phyloP scores from a whole-genome alignment of 169 alveolate species.

The Sarcocystis neurona region DNA sequence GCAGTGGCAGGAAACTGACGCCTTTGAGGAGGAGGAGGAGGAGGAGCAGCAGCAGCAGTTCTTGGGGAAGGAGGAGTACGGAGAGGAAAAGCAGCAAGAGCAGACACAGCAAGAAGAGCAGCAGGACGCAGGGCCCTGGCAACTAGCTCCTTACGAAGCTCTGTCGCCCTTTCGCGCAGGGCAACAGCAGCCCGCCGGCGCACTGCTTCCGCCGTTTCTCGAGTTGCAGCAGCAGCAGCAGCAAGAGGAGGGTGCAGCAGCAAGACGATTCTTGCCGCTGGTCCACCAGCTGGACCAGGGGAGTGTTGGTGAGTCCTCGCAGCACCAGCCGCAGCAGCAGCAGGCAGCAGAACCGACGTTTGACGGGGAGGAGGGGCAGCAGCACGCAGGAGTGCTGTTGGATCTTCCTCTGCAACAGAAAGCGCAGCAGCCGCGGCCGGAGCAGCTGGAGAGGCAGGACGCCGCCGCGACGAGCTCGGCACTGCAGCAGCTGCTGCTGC shows the following conservation, averaged over 20 bases:
- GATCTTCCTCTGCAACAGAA: background rate
- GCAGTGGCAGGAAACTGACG: constrained; percentile 7
- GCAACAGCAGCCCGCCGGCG: too few relatives aligned
- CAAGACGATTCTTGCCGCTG: too few relatives aligned
- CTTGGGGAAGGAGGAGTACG: background rate
- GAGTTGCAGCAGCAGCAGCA: too few relatives aligned
- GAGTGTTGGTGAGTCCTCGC: background rate
- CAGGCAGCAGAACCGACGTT: constrained; percentile 9
- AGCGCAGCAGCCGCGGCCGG: constrained; percentile 20
- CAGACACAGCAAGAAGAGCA: constrained; percentile 24
- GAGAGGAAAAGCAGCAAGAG: background rate
- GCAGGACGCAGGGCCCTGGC: background rate
- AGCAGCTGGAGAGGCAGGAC: background rate
- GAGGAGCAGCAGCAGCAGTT: too few relatives aligned
- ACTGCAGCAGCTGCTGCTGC: constrained; percentile 46
- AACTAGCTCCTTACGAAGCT: too few relatives aligned
- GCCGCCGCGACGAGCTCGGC: background rate
- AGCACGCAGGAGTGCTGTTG: background rate
- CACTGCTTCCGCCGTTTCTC: too few relatives aligned
- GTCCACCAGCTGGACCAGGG: background rate
- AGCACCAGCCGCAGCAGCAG: constrained; percentile 52
- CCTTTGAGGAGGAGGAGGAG: too few relatives aligned
- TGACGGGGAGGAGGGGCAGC: background rate
- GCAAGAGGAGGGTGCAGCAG: too few relatives aligned
- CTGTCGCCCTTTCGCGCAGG: too few relatives aligned